A percentile compares a stretch with the other conserved stretches of the same genome.
Evolutionary conservation across 768 basidiomycete genomes (phyloP).

Genomic region (Trametes gibbosa): DNA sequence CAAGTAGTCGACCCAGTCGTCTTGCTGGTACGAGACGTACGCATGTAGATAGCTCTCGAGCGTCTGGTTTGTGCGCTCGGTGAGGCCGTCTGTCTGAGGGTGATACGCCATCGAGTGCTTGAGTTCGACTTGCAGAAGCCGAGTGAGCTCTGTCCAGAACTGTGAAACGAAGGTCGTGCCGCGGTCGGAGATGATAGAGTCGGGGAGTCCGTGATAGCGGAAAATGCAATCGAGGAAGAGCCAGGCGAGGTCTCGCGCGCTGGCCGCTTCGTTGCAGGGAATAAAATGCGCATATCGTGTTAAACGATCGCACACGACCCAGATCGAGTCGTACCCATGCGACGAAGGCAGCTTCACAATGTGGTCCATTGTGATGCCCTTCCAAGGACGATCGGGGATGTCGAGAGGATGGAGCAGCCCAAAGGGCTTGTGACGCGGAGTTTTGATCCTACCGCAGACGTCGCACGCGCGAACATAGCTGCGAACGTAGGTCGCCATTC

Average conservation of each 20-base stretch:
- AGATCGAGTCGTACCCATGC: not conserved
- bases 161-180: constrained; percentile 16
- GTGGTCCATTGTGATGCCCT: not conserved
- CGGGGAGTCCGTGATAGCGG: constrained; percentile 7
- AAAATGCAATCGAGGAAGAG: not conserved
- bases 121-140: constrained; percentile 1
- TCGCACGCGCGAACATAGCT: not conserved
- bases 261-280: not conserved
- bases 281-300: not conserved
- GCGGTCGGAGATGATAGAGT: constrained; percentile 18
- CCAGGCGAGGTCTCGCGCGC: not conserved
- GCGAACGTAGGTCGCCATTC: constrained; percentile 16
- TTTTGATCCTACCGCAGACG: not conserved
- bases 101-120: not conserved
- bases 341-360: not conserved
- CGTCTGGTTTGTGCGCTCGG: constrained; percentile 37
- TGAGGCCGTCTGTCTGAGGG: constrained; percentile 39
- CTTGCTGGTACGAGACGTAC: not conserved
- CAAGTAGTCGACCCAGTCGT: not conserved
- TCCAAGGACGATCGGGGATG: not conserved
- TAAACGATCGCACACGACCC: not conserved
- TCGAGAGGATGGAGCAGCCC: not conserved
- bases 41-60: constrained; percentile 29
- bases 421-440: not conserved
- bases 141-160: constrained; percentile 10